phyloP scores from a whole-genome alignment of 2,329 filamentous ascomycete species.

The Massarina eburnea region DNA sequence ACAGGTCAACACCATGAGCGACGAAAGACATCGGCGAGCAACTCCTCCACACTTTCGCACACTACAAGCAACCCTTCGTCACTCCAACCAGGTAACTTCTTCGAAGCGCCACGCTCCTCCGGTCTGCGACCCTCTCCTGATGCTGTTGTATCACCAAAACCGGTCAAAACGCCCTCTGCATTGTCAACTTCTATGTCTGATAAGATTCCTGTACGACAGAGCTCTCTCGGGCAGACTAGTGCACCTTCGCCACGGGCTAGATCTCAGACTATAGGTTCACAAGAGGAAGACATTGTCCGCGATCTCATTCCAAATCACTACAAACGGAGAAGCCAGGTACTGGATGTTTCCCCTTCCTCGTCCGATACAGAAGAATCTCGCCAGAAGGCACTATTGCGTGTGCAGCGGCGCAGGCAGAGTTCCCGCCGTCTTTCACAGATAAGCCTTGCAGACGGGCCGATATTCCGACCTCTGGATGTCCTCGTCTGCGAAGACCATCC shows the following conservation, averaged over 20 bases:
- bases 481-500: conserved; percentile 98
- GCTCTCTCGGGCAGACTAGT: conserved; percentile 22
- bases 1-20: conserved; percentile 80
- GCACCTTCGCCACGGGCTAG: conserved; percentile 66
- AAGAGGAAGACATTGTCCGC: conserved; percentile 79
- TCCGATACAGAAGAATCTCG: conserved; percentile 96
- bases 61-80: conserved; percentile 64
- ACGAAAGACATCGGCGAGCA: conserved; percentile 83
- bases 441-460: conserved; percentile 77
- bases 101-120: conserved; percentile 68
- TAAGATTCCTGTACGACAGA: conserved; percentile 35
- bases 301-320: conserved; percentile 69
- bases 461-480: conserved; percentile 88
- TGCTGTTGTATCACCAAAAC: conserved; percentile 57
- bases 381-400: conserved; percentile 84
- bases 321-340: conserved; percentile 89
- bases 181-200: conserved; percentile 54
- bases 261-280: conserved; percentile 90
- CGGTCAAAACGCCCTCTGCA: conserved; percentile 46
- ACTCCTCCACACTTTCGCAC: conserved; percentile 80
- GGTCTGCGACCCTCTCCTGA: conserved; percentile 55
- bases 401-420: conserved; percentile 92
- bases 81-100: conserved; percentile 69
- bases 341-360: conserved; percentile 95
- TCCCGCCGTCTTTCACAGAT: conserved; percentile 93